Base-by-base conservation (phyloP, 2,329 filamentous ascomycete species). In the Thelonectria discophora region DNA sequence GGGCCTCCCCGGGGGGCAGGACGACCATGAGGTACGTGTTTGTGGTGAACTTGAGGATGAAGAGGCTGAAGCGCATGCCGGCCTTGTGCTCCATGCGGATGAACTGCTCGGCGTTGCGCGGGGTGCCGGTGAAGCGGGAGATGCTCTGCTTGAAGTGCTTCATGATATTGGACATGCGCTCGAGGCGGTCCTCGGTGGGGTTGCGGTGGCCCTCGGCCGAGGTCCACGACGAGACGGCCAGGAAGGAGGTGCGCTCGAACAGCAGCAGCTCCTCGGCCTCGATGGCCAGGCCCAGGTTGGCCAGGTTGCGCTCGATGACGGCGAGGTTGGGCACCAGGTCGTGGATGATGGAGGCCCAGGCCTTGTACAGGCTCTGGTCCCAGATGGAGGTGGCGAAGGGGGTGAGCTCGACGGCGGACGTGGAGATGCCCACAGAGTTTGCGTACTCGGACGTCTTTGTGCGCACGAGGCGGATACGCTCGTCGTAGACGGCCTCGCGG, bases 341-440 rank as follows among this genome's bases (percentile, higher is more conserved):
- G 82, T 99, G 95, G 63, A 99, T 97, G 71, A 99, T 97, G 75
- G 92, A 92, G 0, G 95, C 95, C 95, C 95, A 99, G 1, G 95
- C 95, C 78, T 97, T 97, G 83, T 98, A 99, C 39, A 99, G 83
- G 57, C 91, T 96, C 81, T 99, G 95, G 74, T 99, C 95, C 95
- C 95, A 99, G 74, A 99, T 99, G 56, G 92, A 97, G 32, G 94
- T 98, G 10, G 93, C 92, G 76, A 97, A 98, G 62, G 94, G 93
- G 60, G 92, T 92, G 63, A 97, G 85, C 65, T 89, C 86, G 75
- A 97, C 65, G 64, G 65, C 63, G 50, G 65, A 65, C 54, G 75
- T 65, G 58, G 74, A 75, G 24, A 74, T 72, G 45, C 72, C 69
- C 20, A 77, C 67, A 5, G 74, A 74, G 55, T 74, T 72, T 47